Evolutionary conservation across 2,329 filamentous ascomycete genomes (phyloP), one percentile per base, ranked within the genome.

Genomic region (Apiospora saccharicola): DNA sequence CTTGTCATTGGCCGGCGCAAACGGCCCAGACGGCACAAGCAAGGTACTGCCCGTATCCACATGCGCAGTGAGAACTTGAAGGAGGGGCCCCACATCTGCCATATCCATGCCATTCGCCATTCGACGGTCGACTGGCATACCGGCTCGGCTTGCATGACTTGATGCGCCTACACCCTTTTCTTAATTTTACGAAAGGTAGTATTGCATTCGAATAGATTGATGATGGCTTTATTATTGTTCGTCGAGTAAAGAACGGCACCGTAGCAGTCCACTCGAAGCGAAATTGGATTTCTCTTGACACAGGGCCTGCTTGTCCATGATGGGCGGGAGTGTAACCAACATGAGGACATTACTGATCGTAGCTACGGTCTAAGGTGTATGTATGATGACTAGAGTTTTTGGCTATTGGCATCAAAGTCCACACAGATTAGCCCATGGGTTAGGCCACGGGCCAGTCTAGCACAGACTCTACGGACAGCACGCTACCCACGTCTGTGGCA

Each of bases 121-220:
- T 64, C 57, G 19, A 22, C 19, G 14, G 22, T n/a, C 34, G 19
- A 13, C 19, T n/a, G 10, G 22, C 49, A 24, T 64, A 64, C 34
- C 34, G 57, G 34, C 57, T 41, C 8, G 30, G 12, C 57, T 41
- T 64, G 57, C 57, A 64, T 64, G 57, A 41, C 57, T 41, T 41
- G 57, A 64, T 64, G 57, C 57, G 34, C 57, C 30, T 41, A 64
- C 57, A 41, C 57, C 57, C 57, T 19, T n/a, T n/a, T 41, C 57
- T 41, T 41, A 41, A 64, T 64, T 64, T 64, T 12, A 41, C 19
- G 30, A 41, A 10, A 64, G 57, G 57, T 64, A 41, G 34, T 24
- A 64, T 64, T 24, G 57, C 57, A 64, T 64, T 22, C 10, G 57
- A 64, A 37, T 64, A 64, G 57, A 41, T 64, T 64, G 57, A 41